phyloP scores from a whole-genome alignment of 768 basidiomycete genomes.

The Leccinum uliginosum region DNA sequence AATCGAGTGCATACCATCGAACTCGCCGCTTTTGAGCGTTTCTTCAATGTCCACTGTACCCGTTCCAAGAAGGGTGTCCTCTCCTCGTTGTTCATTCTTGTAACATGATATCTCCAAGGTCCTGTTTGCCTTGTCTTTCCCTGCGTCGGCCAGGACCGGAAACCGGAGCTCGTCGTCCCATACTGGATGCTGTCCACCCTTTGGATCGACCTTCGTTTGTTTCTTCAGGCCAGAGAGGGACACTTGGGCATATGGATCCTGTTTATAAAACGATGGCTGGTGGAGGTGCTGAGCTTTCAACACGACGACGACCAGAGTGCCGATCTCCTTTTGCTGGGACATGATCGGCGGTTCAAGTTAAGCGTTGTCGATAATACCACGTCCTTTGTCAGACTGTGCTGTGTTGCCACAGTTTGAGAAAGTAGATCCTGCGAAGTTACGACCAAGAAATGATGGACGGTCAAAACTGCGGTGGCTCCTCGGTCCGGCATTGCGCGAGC shows the following conservation, averaged over 20 bases:
- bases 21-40: conserved; percentile 82
- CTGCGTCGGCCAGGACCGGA: conserved; percentile 57
- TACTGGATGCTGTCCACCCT: conserved; percentile 88
- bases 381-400: not conserved
- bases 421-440: not conserved
- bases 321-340: conserved; percentile 48
- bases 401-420: not conserved
- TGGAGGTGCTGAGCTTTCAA: conserved; percentile 85
- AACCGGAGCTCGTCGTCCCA: conserved; percentile 91
- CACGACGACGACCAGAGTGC: conserved; percentile 80
- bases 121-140: conserved; percentile 43
- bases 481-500: no score
- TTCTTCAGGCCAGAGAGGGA: conserved; percentile 57
- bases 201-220: conserved; percentile 69
- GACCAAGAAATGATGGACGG: no score
- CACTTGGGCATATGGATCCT: conserved; percentile 78
- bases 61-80: conserved; percentile 72
- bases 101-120: conserved; percentile 74
- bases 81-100: conserved; percentile 68
- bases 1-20: conserved; percentile 66
- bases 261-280: conserved; percentile 84
- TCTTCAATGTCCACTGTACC: conserved; percentile 71
- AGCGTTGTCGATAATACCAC: not conserved
- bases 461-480: no score
- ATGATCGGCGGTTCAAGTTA: conserved; percentile 3